Conservation (phyloP, 2,329 filamentous ascomycete genomes). For the Helotiales sp. region DNA sequence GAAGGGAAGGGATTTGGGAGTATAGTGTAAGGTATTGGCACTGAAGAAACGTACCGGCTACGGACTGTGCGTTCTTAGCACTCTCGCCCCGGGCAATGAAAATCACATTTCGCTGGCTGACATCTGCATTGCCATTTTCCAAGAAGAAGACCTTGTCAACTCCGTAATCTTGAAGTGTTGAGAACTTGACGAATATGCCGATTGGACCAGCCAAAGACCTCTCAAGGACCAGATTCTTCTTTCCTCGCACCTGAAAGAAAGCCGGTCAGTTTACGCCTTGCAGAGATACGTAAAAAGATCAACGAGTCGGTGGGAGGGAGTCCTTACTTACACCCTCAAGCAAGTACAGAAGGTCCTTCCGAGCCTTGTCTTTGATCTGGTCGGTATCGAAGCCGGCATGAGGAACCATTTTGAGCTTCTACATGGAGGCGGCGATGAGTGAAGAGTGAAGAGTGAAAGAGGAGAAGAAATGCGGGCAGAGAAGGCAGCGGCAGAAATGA, state of each 20-base stretch:
- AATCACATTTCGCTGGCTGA: conserved; percentile 91
- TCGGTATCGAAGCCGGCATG: conserved; percentile 73
- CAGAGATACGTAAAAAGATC: too few relatives aligned
- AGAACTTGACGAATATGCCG: conserved; percentile 92
- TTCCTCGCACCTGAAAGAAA: conserved; percentile 80
- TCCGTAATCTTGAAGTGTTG: conserved; percentile 93
- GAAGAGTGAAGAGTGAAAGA: conserved; percentile 10
- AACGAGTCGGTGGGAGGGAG: conserved; percentile 31
- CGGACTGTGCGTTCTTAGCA: conserved; percentile 78
- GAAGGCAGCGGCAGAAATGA: not conserved
- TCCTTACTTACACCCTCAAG: conserved; percentile 86
- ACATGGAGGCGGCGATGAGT: conserved; percentile 47
- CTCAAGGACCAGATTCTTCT: conserved; percentile 97
- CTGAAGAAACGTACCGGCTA: conserved; percentile 71
- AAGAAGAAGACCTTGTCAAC: conserved; percentile 97
- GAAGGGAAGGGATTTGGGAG: not conserved
- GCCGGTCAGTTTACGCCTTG: conserved; percentile 42
- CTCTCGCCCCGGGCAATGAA: conserved; percentile 93
- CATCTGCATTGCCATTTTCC: conserved; percentile 94
- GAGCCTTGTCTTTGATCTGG: conserved; percentile 79
- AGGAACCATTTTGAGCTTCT: conserved; percentile 69
- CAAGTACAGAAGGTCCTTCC: conserved; percentile 86
- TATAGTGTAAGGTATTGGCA: not conserved
- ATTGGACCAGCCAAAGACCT: conserved; percentile 87
- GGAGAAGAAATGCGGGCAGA: not conserved